These are phyloP conservation scores for Astrephomene gubernaculifera DNA, from an alignment of 139 green algal genomes.

Conservation along the genomic window DNA sequence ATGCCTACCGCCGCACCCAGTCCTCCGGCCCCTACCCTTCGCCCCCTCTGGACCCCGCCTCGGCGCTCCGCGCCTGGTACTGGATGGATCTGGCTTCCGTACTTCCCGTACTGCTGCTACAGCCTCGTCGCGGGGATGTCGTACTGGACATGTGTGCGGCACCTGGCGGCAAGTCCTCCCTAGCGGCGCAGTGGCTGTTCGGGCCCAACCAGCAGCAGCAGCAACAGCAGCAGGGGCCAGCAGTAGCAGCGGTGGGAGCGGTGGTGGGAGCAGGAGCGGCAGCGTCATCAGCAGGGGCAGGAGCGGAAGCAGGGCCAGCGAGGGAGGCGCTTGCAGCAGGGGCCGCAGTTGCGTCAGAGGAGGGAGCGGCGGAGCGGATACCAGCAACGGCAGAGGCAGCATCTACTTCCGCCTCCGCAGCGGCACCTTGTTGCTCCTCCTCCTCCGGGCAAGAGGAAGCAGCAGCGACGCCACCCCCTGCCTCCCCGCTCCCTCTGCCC, in stretches of 20 bases:
- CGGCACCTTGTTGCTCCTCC: too few species aligned
- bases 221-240: slow-evolving; percentile 9
- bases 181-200: slow-evolving; percentile 63
- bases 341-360: too few species aligned
- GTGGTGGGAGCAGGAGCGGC: not conserved
- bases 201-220: not conserved
- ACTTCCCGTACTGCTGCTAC: slow-evolving; percentile 70
- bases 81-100: slow-evolving; percentile 75
- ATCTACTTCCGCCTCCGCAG: not conserved
- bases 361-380: not conserved
- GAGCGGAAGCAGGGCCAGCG: not conserved
- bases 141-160: slow-evolving; percentile 79
- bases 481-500: not conserved
- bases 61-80: slow-evolving; percentile 55
- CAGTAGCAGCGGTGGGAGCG: not conserved
- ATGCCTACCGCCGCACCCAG: not conserved
- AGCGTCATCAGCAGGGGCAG: not conserved
- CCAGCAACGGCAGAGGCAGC: not conserved
- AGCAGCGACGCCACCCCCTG: not conserved
- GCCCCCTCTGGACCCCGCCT: not conserved
- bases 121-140: not conserved
- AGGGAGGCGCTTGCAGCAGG: not conserved
- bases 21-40: slow-evolving; percentile 14
- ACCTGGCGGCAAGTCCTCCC: slow-evolving; percentile 71
- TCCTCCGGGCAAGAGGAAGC: too few species aligned